phyloP scores from a whole-genome alignment of 2,329 filamentous ascomycete species.

The Zymoseptoria crescenta region DNA sequence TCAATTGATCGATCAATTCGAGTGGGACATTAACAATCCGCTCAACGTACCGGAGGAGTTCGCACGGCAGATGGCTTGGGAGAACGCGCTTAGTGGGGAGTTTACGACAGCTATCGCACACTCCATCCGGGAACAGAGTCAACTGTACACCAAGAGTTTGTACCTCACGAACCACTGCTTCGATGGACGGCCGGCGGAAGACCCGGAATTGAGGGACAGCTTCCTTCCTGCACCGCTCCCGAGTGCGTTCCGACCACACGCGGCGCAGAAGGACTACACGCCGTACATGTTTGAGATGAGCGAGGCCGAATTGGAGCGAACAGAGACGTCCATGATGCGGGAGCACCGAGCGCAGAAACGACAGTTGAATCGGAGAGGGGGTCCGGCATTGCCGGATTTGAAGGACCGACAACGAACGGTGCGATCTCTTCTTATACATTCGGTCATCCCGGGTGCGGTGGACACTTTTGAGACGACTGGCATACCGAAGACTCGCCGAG shows the following conservation, averaged over 20 bases:
- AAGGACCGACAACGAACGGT: slow-evolving; percentile 92
- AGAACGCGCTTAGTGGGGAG: slow-evolving; percentile 85
- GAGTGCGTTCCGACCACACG: slow-evolving; percentile 78
- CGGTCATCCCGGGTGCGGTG: slow-evolving; percentile 81
- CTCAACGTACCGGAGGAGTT: slow-evolving; percentile 93
- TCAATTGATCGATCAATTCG: slow-evolving; percentile 92
- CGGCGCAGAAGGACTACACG: slow-evolving; percentile 87
- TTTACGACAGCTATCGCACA: slow-evolving; percentile 97
- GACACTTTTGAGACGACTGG: slow-evolving; percentile 73
- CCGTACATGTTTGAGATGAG: slow-evolving; percentile 92
- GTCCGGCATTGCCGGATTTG: slow-evolving; percentile 87
- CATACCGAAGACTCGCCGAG: slow-evolving; percentile 60
- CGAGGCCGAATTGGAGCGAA: slow-evolving; percentile 80
- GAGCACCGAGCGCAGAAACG: slow-evolving; percentile 93
- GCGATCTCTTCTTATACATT: slow-evolving; percentile 83
- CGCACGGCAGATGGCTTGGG: slow-evolving; percentile 76
- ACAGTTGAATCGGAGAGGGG: slow-evolving; percentile 86
- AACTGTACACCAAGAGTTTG: slow-evolving; percentile 86
- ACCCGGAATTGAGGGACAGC: slow-evolving; percentile 75
- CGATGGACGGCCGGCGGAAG: slow-evolving; percentile 86
- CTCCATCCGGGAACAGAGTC: slow-evolving; percentile 91
- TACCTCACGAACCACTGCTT: slow-evolving; percentile 93
- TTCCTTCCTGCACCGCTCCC: slow-evolving; percentile 80
- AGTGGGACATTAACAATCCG: slow-evolving; percentile 98
- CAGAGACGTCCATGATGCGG: slow-evolving; percentile 84